Conservation (phyloP, 2,329 filamentous ascomycete species). For the Alternaria rosae region DNA sequence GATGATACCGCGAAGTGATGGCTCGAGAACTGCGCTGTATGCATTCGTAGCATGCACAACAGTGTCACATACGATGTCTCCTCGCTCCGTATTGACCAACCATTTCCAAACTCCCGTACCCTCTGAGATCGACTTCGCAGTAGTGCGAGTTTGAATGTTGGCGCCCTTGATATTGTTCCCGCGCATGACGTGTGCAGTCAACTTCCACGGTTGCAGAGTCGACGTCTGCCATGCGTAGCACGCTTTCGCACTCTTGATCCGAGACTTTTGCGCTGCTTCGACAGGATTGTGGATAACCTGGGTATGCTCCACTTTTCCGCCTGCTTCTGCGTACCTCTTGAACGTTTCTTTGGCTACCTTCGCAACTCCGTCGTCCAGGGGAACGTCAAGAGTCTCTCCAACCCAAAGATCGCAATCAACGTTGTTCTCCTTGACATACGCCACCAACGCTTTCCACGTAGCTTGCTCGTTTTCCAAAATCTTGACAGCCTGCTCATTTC, state of each 20-base stretch:
- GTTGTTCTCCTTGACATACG: slow-evolving; percentile 29
- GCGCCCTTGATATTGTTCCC: slow-evolving; percentile 23
- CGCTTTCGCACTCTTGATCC: slow-evolving; percentile 32
- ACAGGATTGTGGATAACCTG: slow-evolving; percentile 26
- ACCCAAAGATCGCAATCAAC: slow-evolving; percentile 40
- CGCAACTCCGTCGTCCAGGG: slow-evolving; percentile 33
- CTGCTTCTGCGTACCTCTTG: slow-evolving; percentile 26
- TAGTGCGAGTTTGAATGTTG: slow-evolving; percentile 34
- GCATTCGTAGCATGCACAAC: slow-evolving; percentile 37
- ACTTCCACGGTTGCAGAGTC: slow-evolving; percentile 38
- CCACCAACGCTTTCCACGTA: slow-evolving; percentile 32
- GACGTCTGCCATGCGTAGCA: slow-evolving; percentile 37
- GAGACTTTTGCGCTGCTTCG: slow-evolving; percentile 21
- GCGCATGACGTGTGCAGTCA: slow-evolving; percentile 39
- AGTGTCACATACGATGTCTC: slow-evolving; percentile 25
- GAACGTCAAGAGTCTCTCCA: slow-evolving; percentile 38
- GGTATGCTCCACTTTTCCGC: slow-evolving; percentile 34
- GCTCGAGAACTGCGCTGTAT: slow-evolving; percentile 36
- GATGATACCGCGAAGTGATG: slow-evolving; percentile 29
- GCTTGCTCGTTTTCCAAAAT: slow-evolving; percentile 37
- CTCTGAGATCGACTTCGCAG: slow-evolving; percentile 18
- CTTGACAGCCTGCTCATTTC: slow-evolving; percentile 35
- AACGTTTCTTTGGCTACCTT: slow-evolving; percentile 28
- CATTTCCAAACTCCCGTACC: slow-evolving; percentile 18
- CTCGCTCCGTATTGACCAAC: slow-evolving; percentile 29